Percentiles rank a stretch among this genome's conserved stretches.
Evolutionary conservation across 257 asterid genomes (phyloP).

Genomic region (Ilex asprella): DNA sequence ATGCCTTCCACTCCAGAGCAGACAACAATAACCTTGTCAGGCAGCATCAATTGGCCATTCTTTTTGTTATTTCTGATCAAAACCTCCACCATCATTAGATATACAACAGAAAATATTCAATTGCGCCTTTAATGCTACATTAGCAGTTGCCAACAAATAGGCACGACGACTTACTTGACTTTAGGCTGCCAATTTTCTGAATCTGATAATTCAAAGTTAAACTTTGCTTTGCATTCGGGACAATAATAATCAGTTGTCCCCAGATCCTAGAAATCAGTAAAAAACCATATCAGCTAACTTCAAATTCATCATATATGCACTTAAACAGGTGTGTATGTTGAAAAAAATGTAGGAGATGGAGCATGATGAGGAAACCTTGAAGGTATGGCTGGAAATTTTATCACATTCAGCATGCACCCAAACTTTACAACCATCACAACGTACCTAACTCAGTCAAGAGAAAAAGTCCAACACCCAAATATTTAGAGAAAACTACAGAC

Average conservation of each 20-base stretch:
- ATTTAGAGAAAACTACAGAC: background rate
- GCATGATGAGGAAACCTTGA: constrained; percentile 41
- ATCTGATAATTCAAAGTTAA: constrained; percentile 92
- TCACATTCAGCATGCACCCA: constrained; percentile 98
- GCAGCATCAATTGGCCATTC: constrained; percentile 44
- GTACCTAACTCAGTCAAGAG: constrained; percentile 39
- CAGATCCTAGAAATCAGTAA: constrained; percentile 46
- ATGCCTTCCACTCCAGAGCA: constrained; percentile 87
- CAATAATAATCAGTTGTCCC: constrained; percentile 69
- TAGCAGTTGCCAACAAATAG: constrained; percentile 11
- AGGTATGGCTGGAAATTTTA: constrained; percentile 47
- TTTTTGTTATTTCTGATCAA: constrained; percentile 62
- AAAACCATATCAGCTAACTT: constrained; percentile 3
- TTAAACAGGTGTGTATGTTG: constrained; percentile 9
- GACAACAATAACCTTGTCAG: constrained; percentile 76
- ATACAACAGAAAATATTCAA: constrained; percentile 12
- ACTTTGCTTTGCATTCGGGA: constrained; percentile 98
- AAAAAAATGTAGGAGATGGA: constrained; percentile 4
- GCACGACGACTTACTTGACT: constrained; percentile 46
- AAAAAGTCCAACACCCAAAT: background rate
- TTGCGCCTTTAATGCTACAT: background rate
- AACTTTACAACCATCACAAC: constrained; percentile 94
- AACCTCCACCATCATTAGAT: constrained; percentile 17
- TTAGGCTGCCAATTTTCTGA: constrained; percentile 58
- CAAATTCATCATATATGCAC: constrained; percentile 8